Base-by-base conservation (phyloP, 1,284 basidiomycete species). In the Leccinum brunneo-olivaceum region DNA sequence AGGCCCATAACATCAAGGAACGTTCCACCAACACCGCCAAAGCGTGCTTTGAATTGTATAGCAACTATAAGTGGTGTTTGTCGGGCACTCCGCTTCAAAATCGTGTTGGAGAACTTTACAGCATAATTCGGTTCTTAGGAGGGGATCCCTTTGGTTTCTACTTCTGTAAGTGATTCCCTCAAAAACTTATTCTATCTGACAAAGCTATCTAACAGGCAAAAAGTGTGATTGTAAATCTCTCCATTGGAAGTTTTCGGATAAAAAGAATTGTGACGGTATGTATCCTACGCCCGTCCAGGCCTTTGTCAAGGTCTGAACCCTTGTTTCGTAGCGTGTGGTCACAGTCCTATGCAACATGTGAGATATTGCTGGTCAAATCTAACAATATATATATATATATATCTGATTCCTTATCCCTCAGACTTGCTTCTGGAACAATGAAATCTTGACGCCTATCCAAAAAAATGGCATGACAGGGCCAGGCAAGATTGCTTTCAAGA, bases 1-100 rank as follows among this genome's bases (percentile, higher is more conserved):
- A 98, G 68, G 95, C 95, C 6, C 96, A 99, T 66, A 97, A 96
- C 62, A 98, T 96, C 71, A 95, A 94, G 63, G 95, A 98, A 62
- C 80, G 96, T 12, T 69, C 82, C 1, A 95, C 92, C 1, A 98
- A 97, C 60, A 98, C 95, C 0, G 94, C 96, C 2, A 98, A 97
- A 65, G 93, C 91, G 9, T 79, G 92, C 0, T 99, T 98, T 61
- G 89, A 92, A 41, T 71, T 98, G 5, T 67, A 85, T 54, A 81
- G 85, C 44, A 78, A 79, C 47, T 91, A 81, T 54, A 81, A 82
- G 50, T 99, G 96, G 96, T 98, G 96, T 65, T 72, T 99, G 24
- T 97, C 93, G 20, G 96, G 95, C n/a, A 97, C 94, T n/a, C 94
- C 92, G 0, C 67, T 94, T 11, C 90, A 98, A 65, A 96, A 96